Evolutionary conservation across 495 filamentous ascomycete species (phyloP), one percentile per base, ranked within the genome.

Genomic region (Evernia prunastri): DNA sequence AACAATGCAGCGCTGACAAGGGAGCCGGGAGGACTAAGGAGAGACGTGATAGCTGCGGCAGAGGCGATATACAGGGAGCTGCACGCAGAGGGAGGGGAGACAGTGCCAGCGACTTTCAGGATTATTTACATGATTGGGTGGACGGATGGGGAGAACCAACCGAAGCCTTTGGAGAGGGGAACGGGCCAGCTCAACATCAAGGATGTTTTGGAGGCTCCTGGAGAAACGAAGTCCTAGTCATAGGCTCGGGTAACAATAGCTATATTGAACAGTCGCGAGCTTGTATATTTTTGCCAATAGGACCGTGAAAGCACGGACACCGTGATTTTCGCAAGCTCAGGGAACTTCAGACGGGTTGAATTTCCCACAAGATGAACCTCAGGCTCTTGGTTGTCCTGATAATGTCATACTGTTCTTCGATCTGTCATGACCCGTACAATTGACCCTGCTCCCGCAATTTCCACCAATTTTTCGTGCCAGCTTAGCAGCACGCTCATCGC

Each of bases 121-220:
- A 79, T 94, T 66, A 95, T 96, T 60, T 94, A 90, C 72, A 93
- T 97, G 91, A 97, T 99, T 77, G 95, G 95, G 23, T 99, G 95
- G 95, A 95, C 93, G 74, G 89, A 93, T 69, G 87, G 88, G 0
- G 79, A 81, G 35, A 81, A 86, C 57, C 92, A 97, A 77, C 75
- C 84, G 53, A 77, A 92, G 77, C 92, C 95, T 37, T 75, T 97
- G 67, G 73, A 82, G 65, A 82, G 95, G 64, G 95, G 95, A 2
- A 96, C 84, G 67, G 92, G 89, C 17, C 79, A 93, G 72, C 72
- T 93, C 27, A 92, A 84, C 74, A 76, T 97, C 58, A 92, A 92
- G 73, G 90, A 96, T 77, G 75, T 92, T 73, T 96, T 42, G 91
- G 87, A 51, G 83, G 81, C 56, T 79, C 80, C 27, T 56, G 59